Base-by-base conservation (phyloP, 2,329 filamentous ascomycete species). In the Diaporthe nobilis region DNA sequence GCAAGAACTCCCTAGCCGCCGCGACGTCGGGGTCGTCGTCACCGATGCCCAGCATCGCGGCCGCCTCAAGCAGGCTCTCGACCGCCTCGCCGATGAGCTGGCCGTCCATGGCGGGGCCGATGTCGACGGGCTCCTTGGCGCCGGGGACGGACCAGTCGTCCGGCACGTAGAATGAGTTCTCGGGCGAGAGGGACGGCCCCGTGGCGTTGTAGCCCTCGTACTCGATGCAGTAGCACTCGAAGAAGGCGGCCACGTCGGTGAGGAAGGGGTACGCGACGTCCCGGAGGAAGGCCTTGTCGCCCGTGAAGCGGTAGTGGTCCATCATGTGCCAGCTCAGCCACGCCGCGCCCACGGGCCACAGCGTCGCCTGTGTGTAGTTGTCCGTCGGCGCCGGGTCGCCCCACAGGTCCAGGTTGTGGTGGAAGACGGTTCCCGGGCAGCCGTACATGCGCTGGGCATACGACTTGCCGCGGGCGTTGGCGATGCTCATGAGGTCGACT, bases 361-460 rank as follows among this genome's bases (percentile, higher is more conserved):
- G 71, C 28, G 70, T 70, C 17, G 75, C 63, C 55, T 58, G 57
- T 44, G 61, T 70, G 72, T 76, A 71, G 57, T 76, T 68, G 20
- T 65, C 65, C 10, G 68, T 68, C 7, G 79, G 78, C 9, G 77
- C 77, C 2, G 77, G 78, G 71, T 80, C 79, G 20, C 74, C 78
- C 77, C 77, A 79, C 34, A 79, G 77, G 60, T 81, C 79, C 1
- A 79, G 80, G 75, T 81, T 81, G 51, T 81, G 79, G 51, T 80
- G 79, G 15, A 76, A 77, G 7, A 76, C 77, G 73, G 76, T 78
- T 2, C 80, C 78, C 17, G 63, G 71, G 53, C 76, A 78, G 8
- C 78, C 77, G 47, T 80, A 81, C 79, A 80, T 80, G 10, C 75
- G 72, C 28, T 60, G 55, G 77, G 78, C 78, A 2, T 78, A 79